Evolutionary conservation across 2,329 filamentous ascomycete species (phyloP).

Genomic region (Cladosporium austrohemisphaericum): DNA sequence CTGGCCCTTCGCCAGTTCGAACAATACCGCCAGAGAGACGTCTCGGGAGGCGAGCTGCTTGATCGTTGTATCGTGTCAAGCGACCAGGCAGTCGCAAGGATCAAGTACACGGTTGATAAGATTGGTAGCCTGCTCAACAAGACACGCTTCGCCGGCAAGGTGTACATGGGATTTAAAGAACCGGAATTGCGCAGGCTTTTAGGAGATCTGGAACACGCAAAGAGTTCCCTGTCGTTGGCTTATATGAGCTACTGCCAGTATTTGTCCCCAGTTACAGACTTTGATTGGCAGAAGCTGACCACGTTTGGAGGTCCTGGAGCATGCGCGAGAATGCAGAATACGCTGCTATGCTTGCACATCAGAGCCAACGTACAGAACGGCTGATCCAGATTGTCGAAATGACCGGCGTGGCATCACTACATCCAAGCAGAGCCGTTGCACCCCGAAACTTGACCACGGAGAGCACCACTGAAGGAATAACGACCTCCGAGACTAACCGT

Average conservation of each 20-base stretch:
- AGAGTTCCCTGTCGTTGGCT: conserved; percentile 4
- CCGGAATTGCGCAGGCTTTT: conserved; percentile 11
- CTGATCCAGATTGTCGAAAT: too few relatives aligned
- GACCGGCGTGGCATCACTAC: too few relatives aligned
- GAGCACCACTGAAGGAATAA: too few relatives aligned
- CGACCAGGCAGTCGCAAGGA: not conserved
- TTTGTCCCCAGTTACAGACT: too few relatives aligned
- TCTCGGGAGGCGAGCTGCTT: not conserved
- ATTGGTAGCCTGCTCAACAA: not conserved
- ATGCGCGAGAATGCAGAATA: not conserved
- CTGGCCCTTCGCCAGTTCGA: conserved; percentile 10
- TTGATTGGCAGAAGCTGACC: too few relatives aligned
- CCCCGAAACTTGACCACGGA: too few relatives aligned
- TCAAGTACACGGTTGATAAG: not conserved
- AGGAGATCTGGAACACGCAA: conserved; percentile 15
- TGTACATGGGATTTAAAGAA: conserved; percentile 14
- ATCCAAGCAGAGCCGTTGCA: not conserved
- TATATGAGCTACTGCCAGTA: conserved; percentile 9
- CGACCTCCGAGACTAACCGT: too few relatives aligned
- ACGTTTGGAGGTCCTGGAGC: not conserved
- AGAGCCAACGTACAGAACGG: not conserved
- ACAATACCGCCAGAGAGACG: not conserved
- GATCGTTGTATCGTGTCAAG: conserved; percentile 1
- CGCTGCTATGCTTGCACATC: not conserved
- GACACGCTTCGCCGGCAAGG: not conserved